Base-by-base conservation (phyloP, 371 early-diverging fungal species). In the Syncephalastrum contaminatum region DNA sequence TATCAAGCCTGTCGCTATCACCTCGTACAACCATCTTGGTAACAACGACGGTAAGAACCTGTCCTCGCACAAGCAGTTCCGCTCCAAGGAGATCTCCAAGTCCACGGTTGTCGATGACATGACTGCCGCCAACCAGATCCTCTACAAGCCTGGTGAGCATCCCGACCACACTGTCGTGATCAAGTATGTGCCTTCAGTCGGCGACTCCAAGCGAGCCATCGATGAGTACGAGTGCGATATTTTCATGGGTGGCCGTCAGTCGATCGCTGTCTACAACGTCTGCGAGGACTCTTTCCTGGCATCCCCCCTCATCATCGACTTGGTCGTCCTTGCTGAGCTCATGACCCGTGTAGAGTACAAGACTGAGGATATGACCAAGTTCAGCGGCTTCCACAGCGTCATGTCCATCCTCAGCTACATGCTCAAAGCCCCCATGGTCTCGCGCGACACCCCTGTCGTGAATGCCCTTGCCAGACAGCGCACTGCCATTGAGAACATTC, bases 11-110 rank as follows among this genome's bases (percentile, higher is more conserved):
- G 75, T 96, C 55, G 88, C 91, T 51, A 97, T 98, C 67, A 93
- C 97, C 48, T 88, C 88, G 54, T 98, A 98, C 87, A 98, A 98
- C 82, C 98, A 98, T 70, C 83, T 98, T 67, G 98, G 98, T 59
- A 98, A 98, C 89, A 98, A 98, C 73, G 98, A 98, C 71, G 98
- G 98, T 48, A 88, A 88, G 86, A 98, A 98, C 85, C 81, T 98
- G 75, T 92, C 92, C 22, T 94, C 95, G 41, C 96, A 94, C 24
- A 85, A 89, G 74, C 98, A 98, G 84, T 98, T 98, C 87, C 87
- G 97, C 52, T 89, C 89, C 73, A 98, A 98, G 88, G 98, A 98
- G 70, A 96, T 98, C 69, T 93, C 94, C 63, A 98, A 98, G 85
- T 88, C 89, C 60, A 94, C 87, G 68, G 97, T 98, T 20, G 97